These are phyloP conservation scores for Lentinula raphanica DNA, from an alignment of 768 basidiomycete genomes.

Conservation along the genomic window DNA sequence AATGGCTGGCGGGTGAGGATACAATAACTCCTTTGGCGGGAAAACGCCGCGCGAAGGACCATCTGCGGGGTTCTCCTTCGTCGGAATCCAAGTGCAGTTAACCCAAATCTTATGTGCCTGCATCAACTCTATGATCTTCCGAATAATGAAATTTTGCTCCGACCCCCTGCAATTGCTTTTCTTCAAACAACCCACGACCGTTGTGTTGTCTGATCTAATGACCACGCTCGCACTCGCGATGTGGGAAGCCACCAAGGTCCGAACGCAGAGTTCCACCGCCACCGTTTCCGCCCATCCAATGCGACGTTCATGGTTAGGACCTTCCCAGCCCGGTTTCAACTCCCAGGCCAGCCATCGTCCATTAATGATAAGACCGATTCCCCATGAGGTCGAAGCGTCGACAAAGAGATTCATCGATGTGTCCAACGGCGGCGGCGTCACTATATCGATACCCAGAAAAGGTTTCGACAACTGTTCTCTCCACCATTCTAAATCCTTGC, in stretches of 20 bases:
- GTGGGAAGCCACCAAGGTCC: slow-evolving; percentile 21
- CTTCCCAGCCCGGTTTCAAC: slow-evolving; percentile 25
- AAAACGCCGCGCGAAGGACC: slow-evolving; percentile 24
- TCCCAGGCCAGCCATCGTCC: slow-evolving; percentile 36
- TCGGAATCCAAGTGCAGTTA: slow-evolving; percentile 23
- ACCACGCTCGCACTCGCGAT: slow-evolving; percentile 18
- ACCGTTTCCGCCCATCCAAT: slow-evolving; percentile 44
- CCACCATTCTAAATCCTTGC: no score
- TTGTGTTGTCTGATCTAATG: slow-evolving; percentile 36
- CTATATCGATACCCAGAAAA: no score
- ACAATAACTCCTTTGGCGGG: slow-evolving; percentile 9
- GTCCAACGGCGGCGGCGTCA: no score
- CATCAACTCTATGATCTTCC: slow-evolving; percentile 21
- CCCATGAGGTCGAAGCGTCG: slow-evolving; percentile 39
- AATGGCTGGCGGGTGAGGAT: neutral
- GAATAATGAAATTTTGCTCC: slow-evolving; percentile 24
- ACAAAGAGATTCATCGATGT: slow-evolving; percentile 28
- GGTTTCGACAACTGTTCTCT: neutral
- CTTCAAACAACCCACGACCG: slow-evolving; percentile 30
- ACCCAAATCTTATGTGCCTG: slow-evolving; percentile 18
- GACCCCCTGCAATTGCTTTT: slow-evolving; percentile 18
- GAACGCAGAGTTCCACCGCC: slow-evolving; percentile 36
- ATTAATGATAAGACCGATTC: slow-evolving; percentile 34
- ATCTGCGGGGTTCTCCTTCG: slow-evolving; percentile 29
- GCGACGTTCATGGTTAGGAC: slow-evolving; percentile 7